Percentiles rank a stretch among this genome's conserved stretches.
Conservation (phyloP, 2,329 filamentous ascomycete species). For the Colletotrichum gloeosporioides region DNA sequence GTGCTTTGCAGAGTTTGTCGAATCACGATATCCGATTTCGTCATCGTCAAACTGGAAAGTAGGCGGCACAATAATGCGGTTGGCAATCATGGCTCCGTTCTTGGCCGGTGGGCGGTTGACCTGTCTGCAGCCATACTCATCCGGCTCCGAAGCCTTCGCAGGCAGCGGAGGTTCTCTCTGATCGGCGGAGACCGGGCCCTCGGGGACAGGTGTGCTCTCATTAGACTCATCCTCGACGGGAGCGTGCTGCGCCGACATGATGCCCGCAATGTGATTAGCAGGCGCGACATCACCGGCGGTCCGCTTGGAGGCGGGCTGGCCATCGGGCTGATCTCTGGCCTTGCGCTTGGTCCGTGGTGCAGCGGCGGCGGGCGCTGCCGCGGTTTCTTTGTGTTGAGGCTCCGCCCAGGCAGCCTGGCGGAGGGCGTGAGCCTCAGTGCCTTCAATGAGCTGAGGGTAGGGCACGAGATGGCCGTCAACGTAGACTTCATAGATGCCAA, state of each 20-base stretch:
- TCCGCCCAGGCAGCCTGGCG: conserved; percentile 20
- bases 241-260: conserved; percentile 37
- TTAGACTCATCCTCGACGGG: conserved; percentile 31
- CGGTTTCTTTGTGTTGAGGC: conserved; percentile 6
- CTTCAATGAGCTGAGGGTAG: conserved; percentile 47
- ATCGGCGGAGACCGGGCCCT: conserved; percentile 30
- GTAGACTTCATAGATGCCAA: conserved; percentile 46
- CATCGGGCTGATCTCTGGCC: conserved; percentile 54
- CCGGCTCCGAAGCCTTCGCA: conserved; percentile 45
- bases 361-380: not conserved
- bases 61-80: conserved; percentile 58
- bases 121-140: conserved; percentile 57
- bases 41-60: conserved; percentile 53
- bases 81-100: conserved; percentile 45
- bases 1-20: conserved; percentile 59
- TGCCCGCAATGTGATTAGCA: conserved; percentile 25
- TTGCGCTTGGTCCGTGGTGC: conserved; percentile 48
- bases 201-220: conserved; percentile 25
- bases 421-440: conserved; percentile 35
- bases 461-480: conserved; percentile 49
- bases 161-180: conserved; percentile 31
- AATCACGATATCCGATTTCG: conserved; percentile 66
- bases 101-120: conserved; percentile 45
- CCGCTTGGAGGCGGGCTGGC: conserved; percentile 55
- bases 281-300: conserved; percentile 33